These are phyloP conservation scores for Cryptococcus depauperatus DNA, from an alignment of 1,284 basidiomycete species.

Conservation along the genomic window DNA sequence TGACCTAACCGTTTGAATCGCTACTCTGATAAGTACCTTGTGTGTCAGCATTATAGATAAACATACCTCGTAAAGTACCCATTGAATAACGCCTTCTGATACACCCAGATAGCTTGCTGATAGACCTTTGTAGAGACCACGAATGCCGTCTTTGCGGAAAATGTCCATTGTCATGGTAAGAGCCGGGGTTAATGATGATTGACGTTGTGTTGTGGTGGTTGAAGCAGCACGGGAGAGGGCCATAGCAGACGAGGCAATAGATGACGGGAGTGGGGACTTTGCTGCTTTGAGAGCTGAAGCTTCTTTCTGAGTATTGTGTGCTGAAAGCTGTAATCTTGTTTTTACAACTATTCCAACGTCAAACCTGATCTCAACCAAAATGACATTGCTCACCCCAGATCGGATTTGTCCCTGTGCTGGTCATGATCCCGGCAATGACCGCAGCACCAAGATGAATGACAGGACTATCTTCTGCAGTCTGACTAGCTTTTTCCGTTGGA, in stretches of 20 bases:
- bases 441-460: conserved; percentile 81
- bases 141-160: conserved; percentile 68
- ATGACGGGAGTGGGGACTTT: too few relatives aligned
- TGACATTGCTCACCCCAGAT: conserved; percentile 63
- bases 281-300: conserved; percentile 1
- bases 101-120: conserved; percentile 94
- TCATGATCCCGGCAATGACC: conserved; percentile 71
- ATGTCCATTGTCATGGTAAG: conserved; percentile 60
- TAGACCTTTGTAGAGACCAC: conserved; percentile 89
- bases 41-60: conserved; percentile 3
- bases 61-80: conserved; percentile 80
- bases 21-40: conserved; percentile 5
- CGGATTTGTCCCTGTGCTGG: conserved; percentile 86
- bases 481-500: conserved; percentile 50
- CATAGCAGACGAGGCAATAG: too few relatives aligned
- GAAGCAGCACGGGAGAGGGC: too few relatives aligned
- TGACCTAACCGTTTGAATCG: conserved; percentile 37
- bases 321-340: conserved; percentile 69
- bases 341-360: conserved; percentile 61
- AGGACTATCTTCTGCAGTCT: conserved; percentile 66
- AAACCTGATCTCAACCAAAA: too few relatives aligned
- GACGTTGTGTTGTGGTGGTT: conserved; percentile 13
- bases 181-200: conserved; percentile 16
- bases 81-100: conserved; percentile 94
- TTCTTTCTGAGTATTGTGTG: conserved; percentile 25